These are phyloP conservation scores for Abrus precatorius DNA, from an alignment of 306 rosid species.

Conservation along the genomic window DNA sequence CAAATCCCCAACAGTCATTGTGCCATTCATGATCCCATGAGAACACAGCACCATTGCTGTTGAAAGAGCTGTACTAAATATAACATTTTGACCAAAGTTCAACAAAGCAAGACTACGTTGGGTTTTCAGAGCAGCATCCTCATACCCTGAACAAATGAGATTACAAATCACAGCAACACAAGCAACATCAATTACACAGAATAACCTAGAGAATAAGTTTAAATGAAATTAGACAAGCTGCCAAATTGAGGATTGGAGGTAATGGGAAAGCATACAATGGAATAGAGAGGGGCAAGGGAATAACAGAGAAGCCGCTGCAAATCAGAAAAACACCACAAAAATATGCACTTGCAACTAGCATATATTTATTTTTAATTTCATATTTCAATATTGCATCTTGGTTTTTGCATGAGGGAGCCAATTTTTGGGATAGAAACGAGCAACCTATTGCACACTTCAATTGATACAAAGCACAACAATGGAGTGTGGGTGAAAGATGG, in stretches of 20 bases:
- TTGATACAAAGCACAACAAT: no score
- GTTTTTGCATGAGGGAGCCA: background rate
- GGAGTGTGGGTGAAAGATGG: no score
- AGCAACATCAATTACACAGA: conserved; percentile 37
- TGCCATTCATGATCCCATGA: conserved; percentile 81
- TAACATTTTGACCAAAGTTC: conserved; percentile 93
- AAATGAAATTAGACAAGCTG: conserved; percentile 27
- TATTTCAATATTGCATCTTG: background rate
- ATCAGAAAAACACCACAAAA: background rate
- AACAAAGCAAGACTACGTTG: conserved; percentile 90
- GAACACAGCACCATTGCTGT: conserved; percentile 98
- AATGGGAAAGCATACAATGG: conserved; percentile 5
- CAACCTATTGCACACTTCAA: no score
- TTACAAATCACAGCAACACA: conserved; percentile 51
- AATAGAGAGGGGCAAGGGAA: background rate
- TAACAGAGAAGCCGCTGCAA: background rate
- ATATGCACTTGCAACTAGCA: conserved; percentile 1
- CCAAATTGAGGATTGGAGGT: background rate
- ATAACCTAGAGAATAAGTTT: conserved; percentile 32
- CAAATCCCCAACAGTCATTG: conserved; percentile 97
- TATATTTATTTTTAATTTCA: background rate
- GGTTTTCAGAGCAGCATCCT: conserved; percentile 95
- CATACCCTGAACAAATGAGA: conserved; percentile 68
- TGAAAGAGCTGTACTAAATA: conserved; percentile 94
- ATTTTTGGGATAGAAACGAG: background rate